These are phyloP conservation scores for Spathaspora girioi DNA, from an alignment of 805 yeast species.

Conservation along the genomic window DNA sequence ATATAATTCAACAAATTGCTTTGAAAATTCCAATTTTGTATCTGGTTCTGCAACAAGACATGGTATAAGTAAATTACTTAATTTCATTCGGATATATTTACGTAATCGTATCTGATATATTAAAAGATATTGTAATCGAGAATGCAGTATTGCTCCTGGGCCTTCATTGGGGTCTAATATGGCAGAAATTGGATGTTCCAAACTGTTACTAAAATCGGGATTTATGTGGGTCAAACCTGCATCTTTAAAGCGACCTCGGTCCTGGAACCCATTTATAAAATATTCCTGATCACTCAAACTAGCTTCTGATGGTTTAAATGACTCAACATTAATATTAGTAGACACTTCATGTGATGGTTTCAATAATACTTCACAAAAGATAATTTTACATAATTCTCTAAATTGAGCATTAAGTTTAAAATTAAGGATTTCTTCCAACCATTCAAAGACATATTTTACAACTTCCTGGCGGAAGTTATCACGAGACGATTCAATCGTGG, in stretches of 20 bases:
- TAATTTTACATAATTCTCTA: constrained; percentile 15
- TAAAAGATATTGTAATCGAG: constrained; percentile 58
- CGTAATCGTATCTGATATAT: constrained; percentile 58
- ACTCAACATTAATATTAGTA: not conserved
- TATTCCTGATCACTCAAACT: constrained; percentile 15
- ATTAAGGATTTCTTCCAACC: constrained; percentile 44
- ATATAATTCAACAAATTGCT: constrained; percentile 53
- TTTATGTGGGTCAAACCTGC: constrained; percentile 11
- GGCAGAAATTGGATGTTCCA: constrained; percentile 9
- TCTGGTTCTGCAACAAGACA: constrained; percentile 48
- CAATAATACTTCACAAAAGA: constrained; percentile 43
- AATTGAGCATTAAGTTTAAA: constrained; percentile 20
- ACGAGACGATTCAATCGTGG: constrained; percentile 48
- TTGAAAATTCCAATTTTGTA: constrained; percentile 46
- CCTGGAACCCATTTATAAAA: constrained; percentile 30
- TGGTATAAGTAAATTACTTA: constrained; percentile 52
- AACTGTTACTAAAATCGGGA: constrained; percentile 10
- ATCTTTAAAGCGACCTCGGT: constrained; percentile 24
- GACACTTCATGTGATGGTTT: constrained; percentile 15
- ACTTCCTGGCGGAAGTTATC: constrained; percentile 51
- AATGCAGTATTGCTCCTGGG: constrained; percentile 20
- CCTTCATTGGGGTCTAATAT: constrained; percentile 12
- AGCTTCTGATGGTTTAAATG: not conserved
- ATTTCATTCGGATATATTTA: constrained; percentile 44
- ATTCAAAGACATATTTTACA: constrained; percentile 42